Conservation (phyloP, 1,284 basidiomycete genomes). For the Boletellus deceptivus region DNA sequence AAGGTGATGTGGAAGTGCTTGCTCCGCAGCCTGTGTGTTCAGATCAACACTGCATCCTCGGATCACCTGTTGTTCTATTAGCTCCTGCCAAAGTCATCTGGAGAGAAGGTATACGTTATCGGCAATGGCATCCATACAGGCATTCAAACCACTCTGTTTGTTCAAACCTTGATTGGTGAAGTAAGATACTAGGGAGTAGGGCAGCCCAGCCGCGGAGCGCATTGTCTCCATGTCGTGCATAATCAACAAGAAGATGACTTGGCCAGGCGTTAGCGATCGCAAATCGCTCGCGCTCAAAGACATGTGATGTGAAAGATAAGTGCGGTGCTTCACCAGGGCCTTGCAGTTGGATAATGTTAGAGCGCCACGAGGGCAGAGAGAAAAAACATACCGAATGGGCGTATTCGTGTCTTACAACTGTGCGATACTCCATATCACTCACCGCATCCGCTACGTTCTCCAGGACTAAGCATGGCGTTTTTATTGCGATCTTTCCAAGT, state of each 20-base stretch:
- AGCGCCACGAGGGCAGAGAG: background rate
- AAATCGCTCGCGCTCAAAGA: conserved; percentile 73
- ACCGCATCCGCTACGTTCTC: conserved; percentile 85
- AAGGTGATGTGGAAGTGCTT: conserved; percentile 73
- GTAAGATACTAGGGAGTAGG: conserved; percentile 84
- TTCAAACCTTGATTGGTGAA: conserved; percentile 90
- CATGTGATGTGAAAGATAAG: conserved; percentile 63
- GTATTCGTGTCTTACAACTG: conserved; percentile 88
- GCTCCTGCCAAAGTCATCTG: background rate
- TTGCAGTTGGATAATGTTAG: conserved; percentile 29
- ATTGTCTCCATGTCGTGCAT: conserved; percentile 91
- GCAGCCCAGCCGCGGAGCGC: conserved; percentile 77
- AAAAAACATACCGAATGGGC: conserved; percentile 58
- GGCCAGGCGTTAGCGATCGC: conserved; percentile 75
- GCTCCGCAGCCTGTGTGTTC: conserved; percentile 72
- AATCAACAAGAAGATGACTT: conserved; percentile 84
- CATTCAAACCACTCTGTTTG: conserved; percentile 59
- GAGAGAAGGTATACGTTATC: conserved; percentile 62
- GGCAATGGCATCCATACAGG: conserved; percentile 83
- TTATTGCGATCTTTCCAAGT: conserved; percentile 78
- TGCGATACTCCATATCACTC: conserved; percentile 92
- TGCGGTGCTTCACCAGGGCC: conserved; percentile 71
- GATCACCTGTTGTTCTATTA: conserved; percentile 54
- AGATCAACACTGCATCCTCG: conserved; percentile 70
- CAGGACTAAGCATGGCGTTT: conserved; percentile 84